Conservation (phyloP, 1,284 basidiomycete species). For the Erythrobasidium hasegawianum region DNA sequence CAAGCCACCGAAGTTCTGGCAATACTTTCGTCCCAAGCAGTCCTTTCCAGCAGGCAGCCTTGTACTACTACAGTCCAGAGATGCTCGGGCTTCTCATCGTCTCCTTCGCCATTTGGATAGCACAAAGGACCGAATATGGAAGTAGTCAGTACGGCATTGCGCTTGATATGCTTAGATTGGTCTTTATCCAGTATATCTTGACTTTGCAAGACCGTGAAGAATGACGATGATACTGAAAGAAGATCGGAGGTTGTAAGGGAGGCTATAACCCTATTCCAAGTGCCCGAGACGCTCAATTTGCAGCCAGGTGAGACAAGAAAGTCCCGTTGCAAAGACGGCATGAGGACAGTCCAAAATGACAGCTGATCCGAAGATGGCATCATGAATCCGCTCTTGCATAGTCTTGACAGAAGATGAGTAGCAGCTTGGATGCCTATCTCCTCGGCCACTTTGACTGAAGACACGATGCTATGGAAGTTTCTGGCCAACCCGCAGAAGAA, state of each 20-base stretch:
- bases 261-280: conserved; percentile 7
- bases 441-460: too few species aligned
- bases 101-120: background rate
- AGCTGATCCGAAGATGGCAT: background rate
- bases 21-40: background rate
- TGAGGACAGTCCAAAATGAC: conserved; percentile 22
- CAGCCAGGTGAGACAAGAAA: conserved; percentile 3
- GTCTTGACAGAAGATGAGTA: conserved; percentile 5
- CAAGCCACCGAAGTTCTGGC: background rate
- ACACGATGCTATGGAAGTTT: too few species aligned
- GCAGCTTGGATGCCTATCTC: too few species aligned
- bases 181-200: background rate
- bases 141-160: background rate
- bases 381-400: conserved; percentile 17
- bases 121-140: background rate
- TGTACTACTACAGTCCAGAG: background rate
- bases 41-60: conserved; percentile 8
- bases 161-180: conserved; percentile 4
- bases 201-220: background rate
- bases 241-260: conserved; percentile 8
- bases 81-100: background rate
- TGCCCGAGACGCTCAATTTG: too few species aligned
- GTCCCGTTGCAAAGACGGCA: background rate
- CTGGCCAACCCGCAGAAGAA: background rate
- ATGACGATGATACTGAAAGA: background rate